Conservation (phyloP, 768 basidiomycete species). For the Hortiboletus flavorubellus region DNA sequence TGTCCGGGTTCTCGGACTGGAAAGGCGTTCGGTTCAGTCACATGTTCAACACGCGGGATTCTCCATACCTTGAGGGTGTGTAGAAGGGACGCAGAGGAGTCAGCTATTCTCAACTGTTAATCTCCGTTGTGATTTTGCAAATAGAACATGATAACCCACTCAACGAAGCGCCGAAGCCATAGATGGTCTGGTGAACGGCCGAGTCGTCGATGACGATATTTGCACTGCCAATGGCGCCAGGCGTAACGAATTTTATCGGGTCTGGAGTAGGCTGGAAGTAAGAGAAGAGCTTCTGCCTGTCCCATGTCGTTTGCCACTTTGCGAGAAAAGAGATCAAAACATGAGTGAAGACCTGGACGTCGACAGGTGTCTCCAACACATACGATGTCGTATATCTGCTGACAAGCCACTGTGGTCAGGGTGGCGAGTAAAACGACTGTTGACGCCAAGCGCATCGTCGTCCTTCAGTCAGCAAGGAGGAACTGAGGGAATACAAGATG, state of each 20-base stretch:
- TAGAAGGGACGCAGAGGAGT: constrained; percentile 62
- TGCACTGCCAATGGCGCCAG: constrained; percentile 54
- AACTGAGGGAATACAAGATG: constrained; percentile 3
- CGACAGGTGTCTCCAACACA: constrained; percentile 14
- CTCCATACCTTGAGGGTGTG: constrained; percentile 59
- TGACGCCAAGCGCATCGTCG: constrained; percentile 18
- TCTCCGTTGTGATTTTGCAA: neutral
- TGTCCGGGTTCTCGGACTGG: constrained; percentile 48
- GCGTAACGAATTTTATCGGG: constrained; percentile 35
- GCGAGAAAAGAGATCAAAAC: neutral
- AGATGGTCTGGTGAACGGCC: constrained; percentile 55
- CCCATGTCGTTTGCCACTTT: constrained; percentile 56
- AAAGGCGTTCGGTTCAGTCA: neutral
- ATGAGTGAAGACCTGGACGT: neutral
- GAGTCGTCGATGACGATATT: constrained; percentile 61
- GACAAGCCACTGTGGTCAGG: constrained; percentile 33
- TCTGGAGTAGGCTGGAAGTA: constrained; percentile 29
- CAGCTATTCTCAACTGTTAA: constrained; percentile 42
- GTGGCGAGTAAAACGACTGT: constrained; percentile 15
- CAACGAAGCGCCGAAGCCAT: constrained; percentile 63
- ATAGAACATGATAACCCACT: constrained; percentile 39
- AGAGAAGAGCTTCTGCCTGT: constrained; percentile 28
- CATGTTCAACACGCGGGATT: neutral
- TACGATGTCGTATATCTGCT: constrained; percentile 56
- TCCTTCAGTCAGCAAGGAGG: neutral